Evolutionary conservation across 345 rosid genomes (phyloP), one percentile per base, ranked within the genome.

Genomic region (Bretschneidera sinensis): DNA sequence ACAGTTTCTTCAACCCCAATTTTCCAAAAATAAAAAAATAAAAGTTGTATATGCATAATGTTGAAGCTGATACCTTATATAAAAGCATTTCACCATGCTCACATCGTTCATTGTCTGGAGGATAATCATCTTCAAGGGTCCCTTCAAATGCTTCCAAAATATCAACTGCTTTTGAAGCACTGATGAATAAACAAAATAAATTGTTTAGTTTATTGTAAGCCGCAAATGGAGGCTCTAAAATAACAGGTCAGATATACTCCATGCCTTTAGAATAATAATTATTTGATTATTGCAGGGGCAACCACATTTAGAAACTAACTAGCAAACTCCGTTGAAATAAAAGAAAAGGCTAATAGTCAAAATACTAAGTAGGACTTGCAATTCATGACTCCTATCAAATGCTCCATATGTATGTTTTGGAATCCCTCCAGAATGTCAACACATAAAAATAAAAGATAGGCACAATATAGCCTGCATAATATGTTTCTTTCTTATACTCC

Each of bases 91-190:
- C 99, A 49, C 96, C 89, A 76, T 91, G 97, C 68, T 95, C 99
- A 68, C 85, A 78, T 16, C 88, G 88, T 77, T 91, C 99, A 79
- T 86, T 88, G 55, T 91, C 99, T 0, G 99, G 99, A 49, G 99
- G 99, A 71, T 86, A 80, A 78, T 91, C 99, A 79, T 88, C 99
- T 70, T 95, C 99, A 50, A 91, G 78, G 48, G 99, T 95, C 69
- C 99, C 99, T 82, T 95, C 99, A 79, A 82, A 95, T 47, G 99
- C 98, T 61, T 95, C 98, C 75, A 95, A 76, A 79, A 91, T 91
- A 47, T 95, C 99, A 79, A 95, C 91, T 53, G 99, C 99, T 85
- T 88, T 88, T 54, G 95, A 82, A 65, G 82, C 83, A 80, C 99
- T 83, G 74, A 49, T 51, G 51, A 63, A 45, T 16, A 73, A 72